Percentiles rank a stretch among this genome's conserved stretches.
Conservation (phyloP, 1,284 basidiomycete species). For the Fistulina hepatica region DNA sequence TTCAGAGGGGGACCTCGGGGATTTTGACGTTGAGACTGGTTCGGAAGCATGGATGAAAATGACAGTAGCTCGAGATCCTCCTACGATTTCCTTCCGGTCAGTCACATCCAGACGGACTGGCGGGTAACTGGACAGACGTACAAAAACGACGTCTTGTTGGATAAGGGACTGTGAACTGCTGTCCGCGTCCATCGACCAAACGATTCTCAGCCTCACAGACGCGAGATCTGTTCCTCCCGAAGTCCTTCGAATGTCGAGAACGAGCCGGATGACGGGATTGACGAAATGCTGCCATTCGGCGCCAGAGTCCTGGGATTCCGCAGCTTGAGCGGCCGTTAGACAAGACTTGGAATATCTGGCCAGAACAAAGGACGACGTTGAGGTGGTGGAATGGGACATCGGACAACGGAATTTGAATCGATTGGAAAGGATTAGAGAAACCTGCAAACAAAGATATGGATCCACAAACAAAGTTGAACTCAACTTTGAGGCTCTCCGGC, state of each 20-base stretch:
- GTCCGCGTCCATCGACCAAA: constrained; percentile 45
- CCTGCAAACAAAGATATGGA: no score
- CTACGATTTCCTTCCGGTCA: constrained; percentile 25
- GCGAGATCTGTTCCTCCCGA: constrained; percentile 36
- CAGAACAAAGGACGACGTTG: neutral
- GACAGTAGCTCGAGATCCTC: constrained; percentile 63
- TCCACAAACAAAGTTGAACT: no score
- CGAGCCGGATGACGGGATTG: constrained; percentile 52
- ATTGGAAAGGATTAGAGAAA: no score
- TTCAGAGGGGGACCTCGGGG: constrained; percentile 54
- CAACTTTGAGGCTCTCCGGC: no score
- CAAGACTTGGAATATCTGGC: neutral
- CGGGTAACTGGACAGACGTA: constrained; percentile 26
- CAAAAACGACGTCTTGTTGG: constrained; percentile 52
- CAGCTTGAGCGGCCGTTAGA: neutral
- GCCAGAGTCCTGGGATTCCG: no score
- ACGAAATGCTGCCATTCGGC: constrained; percentile 69
- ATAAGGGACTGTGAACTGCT: constrained; percentile 28
- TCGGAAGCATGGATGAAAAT: constrained; percentile 38
- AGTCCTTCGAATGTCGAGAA: constrained; percentile 46
- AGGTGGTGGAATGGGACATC: neutral
- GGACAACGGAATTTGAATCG: no score
- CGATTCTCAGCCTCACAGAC: constrained; percentile 49
- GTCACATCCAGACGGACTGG: constrained; percentile 1
- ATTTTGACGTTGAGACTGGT: constrained; percentile 18